Conservation (phyloP, 2,329 filamentous ascomycete species). For the Penicillium sp. region DNA sequence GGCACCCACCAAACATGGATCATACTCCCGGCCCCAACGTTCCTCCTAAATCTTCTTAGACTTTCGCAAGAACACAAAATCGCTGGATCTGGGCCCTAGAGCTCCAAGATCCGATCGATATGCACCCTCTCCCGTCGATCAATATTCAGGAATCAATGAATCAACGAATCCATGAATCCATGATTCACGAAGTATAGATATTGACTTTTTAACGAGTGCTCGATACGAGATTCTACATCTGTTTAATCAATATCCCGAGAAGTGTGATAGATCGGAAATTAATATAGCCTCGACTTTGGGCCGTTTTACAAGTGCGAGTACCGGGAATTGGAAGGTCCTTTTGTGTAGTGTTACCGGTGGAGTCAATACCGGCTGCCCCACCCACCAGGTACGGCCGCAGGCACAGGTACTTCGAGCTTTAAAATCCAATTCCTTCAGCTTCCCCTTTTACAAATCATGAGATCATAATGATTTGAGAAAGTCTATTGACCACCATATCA, state of each 20-base stretch:
- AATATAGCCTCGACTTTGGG: slow-evolving; percentile 2
- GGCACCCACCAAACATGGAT: neutral
- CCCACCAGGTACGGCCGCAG: neutral
- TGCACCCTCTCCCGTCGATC: neutral
- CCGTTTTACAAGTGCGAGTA: neutral
- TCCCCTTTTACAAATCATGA: neutral
- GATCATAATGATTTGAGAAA: neutral
- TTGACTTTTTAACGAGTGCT: neutral
- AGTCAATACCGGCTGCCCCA: neutral
- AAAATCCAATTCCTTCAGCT: neutral
- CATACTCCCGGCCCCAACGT: neutral
- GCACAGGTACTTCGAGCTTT: neutral
- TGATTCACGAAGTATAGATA: neutral
- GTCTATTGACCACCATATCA: neutral
- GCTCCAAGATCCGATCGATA: neutral
- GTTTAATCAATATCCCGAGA: neutral
- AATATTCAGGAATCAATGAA: neutral
- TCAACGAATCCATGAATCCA: neutral
- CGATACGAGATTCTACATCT: neutral
- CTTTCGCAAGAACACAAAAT: neutral
- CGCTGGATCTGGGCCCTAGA: slow-evolving; percentile 1
- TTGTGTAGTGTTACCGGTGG: neutral
- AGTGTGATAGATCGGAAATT: slow-evolving; percentile 2
- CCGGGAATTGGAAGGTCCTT: neutral
- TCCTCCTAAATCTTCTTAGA: neutral